Base-by-base conservation (phyloP, 495 filamentous ascomycete species). In the Daldinia decipiens region DNA sequence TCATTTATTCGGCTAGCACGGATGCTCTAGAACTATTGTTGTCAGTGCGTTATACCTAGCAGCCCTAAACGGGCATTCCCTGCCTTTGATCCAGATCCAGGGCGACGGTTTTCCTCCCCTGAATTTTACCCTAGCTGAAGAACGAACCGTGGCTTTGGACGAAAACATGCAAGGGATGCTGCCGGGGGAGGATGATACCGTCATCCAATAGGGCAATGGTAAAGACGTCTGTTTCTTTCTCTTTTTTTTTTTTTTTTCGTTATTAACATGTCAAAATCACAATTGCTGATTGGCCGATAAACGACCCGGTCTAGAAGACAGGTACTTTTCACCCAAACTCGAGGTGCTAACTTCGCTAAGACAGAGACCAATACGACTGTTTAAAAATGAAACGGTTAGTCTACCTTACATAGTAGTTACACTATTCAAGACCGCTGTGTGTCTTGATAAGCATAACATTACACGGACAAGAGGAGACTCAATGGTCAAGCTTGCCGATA, bases 231-330 rank as follows among this genome's bases (percentile, higher is more conserved):
- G 11, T 53, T 67, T 54, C 59, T 67, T 24, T n/a, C n/a, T n/a
- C n/a, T n/a, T n/a, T n/a, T n/a, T 53, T 67, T 54, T 55, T 67
- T 24, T 24, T 62, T 67, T 72, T 67, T 45, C 43, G 54, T 58
- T 60, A 57, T 61, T 17, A 17, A 11, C 24, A 53, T 56, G 34
- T 26, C 12, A 24, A 32, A 12, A 27, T 13, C 11, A 17, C 15
- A 3, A 26, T 32, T 15, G 38, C 47, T 72, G 50, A 72, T 72
- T 72, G 70, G 70, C 34, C 17, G 34, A 40, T 24, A 27, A 72
- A 65, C 70, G 70, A 65, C 38, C 51, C 29, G 5, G 57, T 60
- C 60, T 59, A 24, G 8, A 47, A 47, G 9, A 47, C 5, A 47
- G 43, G 2, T 47, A 47, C 26, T 13, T 11, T 53, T 13, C 24